Base-by-base conservation (phyloP, 495 filamentous ascomycete species). In the Cetradonia linearis region DNA sequence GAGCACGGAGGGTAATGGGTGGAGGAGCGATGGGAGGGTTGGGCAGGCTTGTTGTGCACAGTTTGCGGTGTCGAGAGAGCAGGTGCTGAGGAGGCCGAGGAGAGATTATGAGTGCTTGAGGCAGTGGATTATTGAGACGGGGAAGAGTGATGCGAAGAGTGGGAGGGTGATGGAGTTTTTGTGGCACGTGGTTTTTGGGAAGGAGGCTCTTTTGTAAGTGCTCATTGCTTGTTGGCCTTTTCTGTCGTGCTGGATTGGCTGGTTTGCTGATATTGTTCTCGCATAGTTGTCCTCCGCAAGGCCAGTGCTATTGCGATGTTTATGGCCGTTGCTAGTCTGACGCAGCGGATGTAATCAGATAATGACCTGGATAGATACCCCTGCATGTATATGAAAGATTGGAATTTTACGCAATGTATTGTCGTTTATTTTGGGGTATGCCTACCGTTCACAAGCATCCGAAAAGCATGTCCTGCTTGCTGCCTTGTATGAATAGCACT, bases 111-210 rank as follows among this genome's bases (percentile, higher is more conserved):
- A 74, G 28, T 67, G 67, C 3, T 85, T 75, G 63, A 70, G 84
- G 14, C 60, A 76, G 16, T 89, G 86, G 86, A 61, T 88, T 16
- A 64, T 85, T 42, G 68, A 79, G 31, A 86, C 86, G 20, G 70
- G 74, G 23, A 66, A 86, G 53, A 69, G 73, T 16, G 82, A 86
- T 58, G 73, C 74, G 28, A 67, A 79, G 38, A 83, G 77, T 47
- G 86, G 86, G 5, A 67, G 85, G 18, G 73, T 89, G 18, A 75
- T 87, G 73, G 86, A 89, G 71, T 88, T 84, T 65, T 66, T 82
- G 60, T 89, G 86, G 86, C 86, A 89, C 71, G 80, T 85, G 62
- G 75, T 83, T 62, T 86, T 81, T 61, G 75, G 75, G 40, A 74
- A 69, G 68, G 62, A 71, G 20, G 69, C 73, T 5, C 70, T 79